phyloP scores from a whole-genome alignment of 495 filamentous ascomycete genomes.

The Podospora tetraspora region DNA sequence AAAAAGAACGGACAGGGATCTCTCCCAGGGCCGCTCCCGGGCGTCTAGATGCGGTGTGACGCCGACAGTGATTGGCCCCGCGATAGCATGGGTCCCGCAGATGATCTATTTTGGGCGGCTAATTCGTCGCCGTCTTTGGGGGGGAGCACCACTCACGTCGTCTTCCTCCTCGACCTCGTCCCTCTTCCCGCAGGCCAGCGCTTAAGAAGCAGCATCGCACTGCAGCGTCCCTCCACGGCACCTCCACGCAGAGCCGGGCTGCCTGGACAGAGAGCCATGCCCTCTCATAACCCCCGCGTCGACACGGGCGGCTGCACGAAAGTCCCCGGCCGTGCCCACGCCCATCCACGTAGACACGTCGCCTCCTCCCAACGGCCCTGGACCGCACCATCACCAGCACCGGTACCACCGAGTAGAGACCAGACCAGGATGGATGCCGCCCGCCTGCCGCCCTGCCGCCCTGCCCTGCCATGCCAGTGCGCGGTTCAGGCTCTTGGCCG shows the following conservation, averaged over 20 bases:
- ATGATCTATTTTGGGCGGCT: constrained; percentile 29
- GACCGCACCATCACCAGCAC: too few relatives aligned
- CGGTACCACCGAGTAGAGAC: neutral
- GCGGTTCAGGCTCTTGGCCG: neutral
- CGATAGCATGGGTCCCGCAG: constrained; percentile 2
- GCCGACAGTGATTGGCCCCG: constrained; percentile 20
- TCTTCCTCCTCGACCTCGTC: neutral
- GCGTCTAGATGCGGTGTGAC: constrained; percentile 35
- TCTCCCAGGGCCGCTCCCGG: neutral
- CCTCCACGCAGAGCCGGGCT: constrained; percentile 20
- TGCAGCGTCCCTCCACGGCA: constrained; percentile 21
- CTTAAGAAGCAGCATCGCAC: constrained; percentile 19
- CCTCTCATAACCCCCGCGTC: neutral
- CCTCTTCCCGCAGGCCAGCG: constrained; percentile 14
- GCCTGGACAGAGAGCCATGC: constrained; percentile 5
- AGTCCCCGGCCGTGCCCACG: neutral
- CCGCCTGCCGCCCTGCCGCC: neutral
- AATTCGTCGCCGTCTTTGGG: constrained; percentile 8
- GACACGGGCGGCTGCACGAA: neutral
- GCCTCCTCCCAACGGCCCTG: neutral
- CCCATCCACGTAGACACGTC: neutral
- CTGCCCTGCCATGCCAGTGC: neutral
- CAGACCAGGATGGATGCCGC: neutral
- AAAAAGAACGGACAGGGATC: neutral
- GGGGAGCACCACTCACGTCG: neutral